Percentiles rank a stretch among this genome's conserved stretches.
These are phyloP conservation scores for Hypoxylon sp. DNA, from an alignment of 2,329 filamentous ascomycete species.

Conservation along the genomic window DNA sequence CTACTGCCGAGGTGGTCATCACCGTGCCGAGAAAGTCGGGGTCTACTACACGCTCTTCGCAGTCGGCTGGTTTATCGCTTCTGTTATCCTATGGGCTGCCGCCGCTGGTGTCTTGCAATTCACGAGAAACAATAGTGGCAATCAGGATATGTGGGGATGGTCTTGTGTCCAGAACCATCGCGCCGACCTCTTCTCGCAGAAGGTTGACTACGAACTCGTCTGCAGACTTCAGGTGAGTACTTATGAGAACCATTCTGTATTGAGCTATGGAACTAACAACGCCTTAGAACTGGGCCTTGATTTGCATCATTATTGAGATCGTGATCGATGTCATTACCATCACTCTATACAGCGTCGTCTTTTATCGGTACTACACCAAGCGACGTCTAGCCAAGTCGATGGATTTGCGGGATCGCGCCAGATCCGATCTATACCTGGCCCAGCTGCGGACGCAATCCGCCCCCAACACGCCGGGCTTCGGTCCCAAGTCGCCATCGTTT, in stretches of 20 bases:
- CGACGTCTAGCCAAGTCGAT: conserved; percentile 96
- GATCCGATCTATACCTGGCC: conserved; percentile 94
- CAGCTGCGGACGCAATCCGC: conserved; percentile 88
- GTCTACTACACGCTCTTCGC: conserved; percentile 97
- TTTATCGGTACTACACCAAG: conserved; percentile 98
- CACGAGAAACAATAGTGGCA: conserved; percentile 78
- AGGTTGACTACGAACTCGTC: conserved; percentile 89
- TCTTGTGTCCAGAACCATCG: conserved; percentile 93
- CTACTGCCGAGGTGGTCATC: conserved; percentile 91
- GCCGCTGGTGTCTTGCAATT: conserved; percentile 88
- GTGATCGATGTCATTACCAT: conserved; percentile 94
- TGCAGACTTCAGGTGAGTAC: conserved; percentile 84
- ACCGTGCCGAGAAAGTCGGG: conserved; percentile 89
- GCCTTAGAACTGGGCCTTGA: conserved; percentile 87
- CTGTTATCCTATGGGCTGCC: conserved; percentile 91
- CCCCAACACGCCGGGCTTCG: conserved; percentile 93
- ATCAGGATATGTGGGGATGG: conserved; percentile 98
- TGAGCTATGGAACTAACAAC: conserved; percentile 48
- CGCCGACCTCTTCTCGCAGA: conserved; percentile 80
- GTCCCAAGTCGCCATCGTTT: conserved; percentile 74
- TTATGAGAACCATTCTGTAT: background rate
- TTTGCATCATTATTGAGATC: conserved; percentile 98
- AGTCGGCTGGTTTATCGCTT: conserved; percentile 93
- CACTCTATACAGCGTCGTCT: conserved; percentile 91
- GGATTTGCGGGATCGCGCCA: conserved; percentile 93